A percentile compares a stretch with the other conserved stretches of the same genome.
phyloP scores from a whole-genome alignment of 441 rosid genomes.

The Brassica hybrid region DNA sequence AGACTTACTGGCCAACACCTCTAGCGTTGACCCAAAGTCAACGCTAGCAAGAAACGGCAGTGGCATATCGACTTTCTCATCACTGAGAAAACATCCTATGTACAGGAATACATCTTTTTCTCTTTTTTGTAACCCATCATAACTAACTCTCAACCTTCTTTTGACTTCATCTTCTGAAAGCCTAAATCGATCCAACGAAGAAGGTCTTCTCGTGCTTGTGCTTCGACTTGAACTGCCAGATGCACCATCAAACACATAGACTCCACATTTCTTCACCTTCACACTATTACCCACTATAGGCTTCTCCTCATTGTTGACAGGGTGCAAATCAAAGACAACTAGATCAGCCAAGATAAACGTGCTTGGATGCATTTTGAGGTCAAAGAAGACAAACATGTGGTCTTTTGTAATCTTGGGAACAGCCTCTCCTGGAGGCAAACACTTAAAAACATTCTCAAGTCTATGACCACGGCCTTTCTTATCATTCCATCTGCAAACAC shows the following conservation, averaged over 20 bases:
- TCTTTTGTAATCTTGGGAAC: conserved; percentile 28
- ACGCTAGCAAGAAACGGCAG: not conserved
- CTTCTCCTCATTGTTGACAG: conserved; percentile 7
- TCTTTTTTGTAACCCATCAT: conserved; percentile 5
- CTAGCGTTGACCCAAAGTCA: not conserved
- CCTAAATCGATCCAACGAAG: not conserved
- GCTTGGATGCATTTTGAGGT: conserved; percentile 7
- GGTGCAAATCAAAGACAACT: not conserved
- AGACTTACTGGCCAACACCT: conserved; percentile 7
- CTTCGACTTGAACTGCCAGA: not conserved
- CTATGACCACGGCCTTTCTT: conserved; percentile 1
- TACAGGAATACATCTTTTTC: not conserved
- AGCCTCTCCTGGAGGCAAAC: conserved; percentile 24
- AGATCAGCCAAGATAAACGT: conserved; percentile 11
- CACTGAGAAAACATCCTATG: conserved; percentile 13
- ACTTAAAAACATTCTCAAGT: conserved; percentile 16
- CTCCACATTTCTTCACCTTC: conserved; percentile 11
- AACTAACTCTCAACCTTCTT: not conserved
- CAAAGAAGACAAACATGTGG: conserved; percentile 34
- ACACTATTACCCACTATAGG: not conserved
- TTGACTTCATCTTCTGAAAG: conserved; percentile 6
- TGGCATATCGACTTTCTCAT: not conserved
- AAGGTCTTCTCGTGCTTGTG: not conserved
- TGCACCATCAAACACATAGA: not conserved
- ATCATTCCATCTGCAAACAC: conserved; percentile 18